A percentile compares a stretch with the other conserved stretches of the same genome.
phyloP scores from a whole-genome alignment of 768 basidiomycete species.

The Auricularia auricula-judae region DNA sequence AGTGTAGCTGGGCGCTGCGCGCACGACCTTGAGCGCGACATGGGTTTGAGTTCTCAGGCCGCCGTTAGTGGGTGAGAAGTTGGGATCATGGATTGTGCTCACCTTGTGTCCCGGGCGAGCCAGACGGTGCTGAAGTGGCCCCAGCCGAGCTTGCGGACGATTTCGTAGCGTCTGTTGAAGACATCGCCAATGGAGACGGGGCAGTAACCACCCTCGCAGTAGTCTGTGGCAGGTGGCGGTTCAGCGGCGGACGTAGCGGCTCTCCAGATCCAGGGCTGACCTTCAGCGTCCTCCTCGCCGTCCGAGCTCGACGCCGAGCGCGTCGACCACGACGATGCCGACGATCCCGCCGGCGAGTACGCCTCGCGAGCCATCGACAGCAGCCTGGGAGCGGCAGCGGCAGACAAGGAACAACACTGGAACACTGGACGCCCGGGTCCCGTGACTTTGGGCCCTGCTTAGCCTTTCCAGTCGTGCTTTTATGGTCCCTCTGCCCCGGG shows the following conservation, averaged over 20 bases:
- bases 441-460: too few relatives aligned
- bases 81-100: conserved; percentile 28
- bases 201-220: conserved; percentile 12
- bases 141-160: conserved; percentile 24
- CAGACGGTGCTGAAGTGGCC: conserved; percentile 24
- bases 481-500: too few relatives aligned
- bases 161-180: conserved; percentile 19
- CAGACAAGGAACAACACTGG: too few relatives aligned
- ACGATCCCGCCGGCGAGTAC: neutral
- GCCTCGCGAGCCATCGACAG: conserved; percentile 6
- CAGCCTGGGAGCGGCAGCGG: too few relatives aligned
- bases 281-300: neutral
- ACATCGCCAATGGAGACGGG: conserved; percentile 24
- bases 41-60: neutral
- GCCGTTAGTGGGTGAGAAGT: conserved; percentile 11
- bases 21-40: conserved; percentile 6
- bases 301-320: neutral
- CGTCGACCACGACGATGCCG: neutral
- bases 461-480: too few relatives aligned
- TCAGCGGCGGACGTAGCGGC: neutral
- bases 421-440: too few relatives aligned
- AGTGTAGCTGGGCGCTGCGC: conserved; percentile 23
- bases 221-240: neutral
- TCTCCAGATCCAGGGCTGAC: neutral
- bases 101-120: conserved; percentile 10